Conservation (phyloP, 352 stramenopile species). For the Globisporangium mamillatum region DNA sequence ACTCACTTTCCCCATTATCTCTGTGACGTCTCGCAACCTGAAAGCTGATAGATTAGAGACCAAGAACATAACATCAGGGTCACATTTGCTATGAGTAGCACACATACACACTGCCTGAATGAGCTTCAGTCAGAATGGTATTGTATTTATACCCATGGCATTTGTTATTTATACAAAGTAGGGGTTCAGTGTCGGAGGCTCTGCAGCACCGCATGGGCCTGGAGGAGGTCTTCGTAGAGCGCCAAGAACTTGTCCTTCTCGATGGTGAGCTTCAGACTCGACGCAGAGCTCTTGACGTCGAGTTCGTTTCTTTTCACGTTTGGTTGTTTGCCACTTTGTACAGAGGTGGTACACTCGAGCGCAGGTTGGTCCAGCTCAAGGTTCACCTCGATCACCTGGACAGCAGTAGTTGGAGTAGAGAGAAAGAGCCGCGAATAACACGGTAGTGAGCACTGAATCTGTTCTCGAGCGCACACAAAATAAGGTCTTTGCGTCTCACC, state of each 20-base stretch:
- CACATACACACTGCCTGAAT: not conserved
- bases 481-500: not conserved
- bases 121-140: not conserved
- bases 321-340: not conserved
- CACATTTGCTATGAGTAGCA: not conserved
- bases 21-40: not conserved
- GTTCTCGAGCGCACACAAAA: not conserved
- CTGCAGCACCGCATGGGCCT: not conserved
- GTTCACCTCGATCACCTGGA: not conserved
- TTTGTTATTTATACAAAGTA: not conserved
- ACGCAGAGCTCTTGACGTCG: not conserved
- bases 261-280: not conserved
- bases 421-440: not conserved
- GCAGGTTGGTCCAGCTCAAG: not conserved
- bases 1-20: not conserved
- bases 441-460: not conserved
- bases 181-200: not conserved
- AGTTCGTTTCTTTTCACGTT: not conserved
- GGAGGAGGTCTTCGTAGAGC: not conserved
- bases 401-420: not conserved
- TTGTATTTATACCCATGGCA: not conserved
- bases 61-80: not conserved
- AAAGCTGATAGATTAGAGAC: not conserved
- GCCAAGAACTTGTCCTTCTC: not conserved
- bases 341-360: not conserved